Evolutionary conservation across 257 asterid species (phyloP), one percentile per base, ranked within the genome.

Genomic region (Penstemon barbatus): DNA sequence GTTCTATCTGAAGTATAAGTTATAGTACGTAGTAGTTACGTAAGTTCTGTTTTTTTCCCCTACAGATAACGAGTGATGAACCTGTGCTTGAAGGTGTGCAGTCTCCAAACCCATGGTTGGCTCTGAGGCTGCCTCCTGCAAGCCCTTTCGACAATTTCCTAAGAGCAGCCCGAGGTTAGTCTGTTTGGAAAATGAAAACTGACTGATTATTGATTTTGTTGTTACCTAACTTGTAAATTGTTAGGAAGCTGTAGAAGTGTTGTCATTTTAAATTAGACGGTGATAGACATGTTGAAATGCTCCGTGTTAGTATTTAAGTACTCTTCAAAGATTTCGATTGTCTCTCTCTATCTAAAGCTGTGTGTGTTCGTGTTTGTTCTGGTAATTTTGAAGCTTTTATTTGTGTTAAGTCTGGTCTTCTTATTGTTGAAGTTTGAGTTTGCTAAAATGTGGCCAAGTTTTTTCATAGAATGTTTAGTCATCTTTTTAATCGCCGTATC

Each of bases 61-160:
- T 72, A 66, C 79, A 92, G 98, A 79, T 77, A 60, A 61, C 71
- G 9, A 6, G 66, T 5, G 85, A 78, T 46, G 96, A 71, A 39
- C 52, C 76, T 12, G 64, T 49, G 46, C 55, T 40, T 42, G 81
- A 73, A 9, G 55, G 67, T 6, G 75, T 63, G 9, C 56, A 66
- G 45, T 65, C 84, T 12, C 69, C 78, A 57, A 92, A 83, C 71
- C 69, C 90, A 5, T 88, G 95, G 93, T 67, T 84, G 68, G 89
- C 90, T 68, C 85, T 94, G 55, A 87, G 95, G 84, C 57, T 94
- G 70, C 99, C 99, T 25, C 99, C 99, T 5, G 96, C 99, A 49
- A 94, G 99, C 78, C 99, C 99, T 43, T 94, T 89, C 1, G 99
- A 94, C 79, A 89, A 94, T 88, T 94, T 94, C 84, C 97, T 94